phyloP scores from a whole-genome alignment of 2,329 filamentous ascomycete species.

The Ophiostoma ulmi region DNA sequence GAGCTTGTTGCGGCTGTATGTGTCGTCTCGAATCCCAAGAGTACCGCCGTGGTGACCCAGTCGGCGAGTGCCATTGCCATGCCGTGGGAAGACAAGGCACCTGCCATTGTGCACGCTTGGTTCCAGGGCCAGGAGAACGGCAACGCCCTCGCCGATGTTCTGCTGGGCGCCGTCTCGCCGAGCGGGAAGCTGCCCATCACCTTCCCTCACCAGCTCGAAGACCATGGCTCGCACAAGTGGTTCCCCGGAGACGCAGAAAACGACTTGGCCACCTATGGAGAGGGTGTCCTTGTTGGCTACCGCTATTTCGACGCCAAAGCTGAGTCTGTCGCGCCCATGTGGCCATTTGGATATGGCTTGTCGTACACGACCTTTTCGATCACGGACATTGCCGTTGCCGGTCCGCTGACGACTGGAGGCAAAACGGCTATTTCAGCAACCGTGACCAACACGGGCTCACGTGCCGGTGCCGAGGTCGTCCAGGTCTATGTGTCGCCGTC shows the following conservation, averaged over 20 bases:
- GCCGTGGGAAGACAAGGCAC: slow-evolving; percentile 40
- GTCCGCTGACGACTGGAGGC: slow-evolving; percentile 39
- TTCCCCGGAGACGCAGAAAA: slow-evolving; percentile 53
- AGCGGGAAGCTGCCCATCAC: slow-evolving; percentile 61
- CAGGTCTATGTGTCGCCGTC: slow-evolving; percentile 25
- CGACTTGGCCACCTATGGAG: slow-evolving; percentile 62
- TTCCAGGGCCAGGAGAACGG: slow-evolving; percentile 85
- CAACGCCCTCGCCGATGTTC: slow-evolving; percentile 71
- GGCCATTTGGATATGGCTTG: slow-evolving; percentile 29
- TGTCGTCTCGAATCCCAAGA: slow-evolving; percentile 44
- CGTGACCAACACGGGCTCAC: slow-evolving; percentile 20
- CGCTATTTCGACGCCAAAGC: slow-evolving; percentile 60
- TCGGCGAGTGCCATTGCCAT: slow-evolving; percentile 70
- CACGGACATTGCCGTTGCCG: slow-evolving; percentile 39
- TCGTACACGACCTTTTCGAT: slow-evolving; percentile 36
- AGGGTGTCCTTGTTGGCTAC: slow-evolving; percentile 70
- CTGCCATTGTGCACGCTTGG: slow-evolving; percentile 68
- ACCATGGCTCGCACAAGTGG: slow-evolving; percentile 66
- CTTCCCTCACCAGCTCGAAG: slow-evolving; percentile 57
- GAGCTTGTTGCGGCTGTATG: slow-evolving; percentile 45
- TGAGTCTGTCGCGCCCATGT: slow-evolving; percentile 27
- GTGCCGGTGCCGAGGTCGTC: slow-evolving; percentile 22
- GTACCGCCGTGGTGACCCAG: slow-evolving; percentile 55
- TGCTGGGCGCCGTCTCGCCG: slow-evolving; percentile 70
- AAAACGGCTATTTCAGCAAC: slow-evolving; percentile 41